Percentiles rank a stretch among this genome's conserved stretches.
phyloP scores from a whole-genome alignment of 208 protist species.

The Leishmania tarentolae region DNA sequence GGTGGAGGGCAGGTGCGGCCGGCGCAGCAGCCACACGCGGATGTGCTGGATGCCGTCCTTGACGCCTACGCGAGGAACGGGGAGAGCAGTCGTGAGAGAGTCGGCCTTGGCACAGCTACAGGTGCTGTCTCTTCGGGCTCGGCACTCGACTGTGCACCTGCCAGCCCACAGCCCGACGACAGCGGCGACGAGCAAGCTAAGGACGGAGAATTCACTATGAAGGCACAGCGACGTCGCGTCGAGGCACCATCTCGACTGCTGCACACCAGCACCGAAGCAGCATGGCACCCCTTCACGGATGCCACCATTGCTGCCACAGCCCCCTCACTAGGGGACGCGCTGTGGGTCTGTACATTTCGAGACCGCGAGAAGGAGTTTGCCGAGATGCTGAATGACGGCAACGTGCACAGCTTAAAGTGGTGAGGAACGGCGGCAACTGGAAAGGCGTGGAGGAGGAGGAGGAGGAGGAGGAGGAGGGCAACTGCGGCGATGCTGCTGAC shows the following conservation, averaged over 20 bases:
- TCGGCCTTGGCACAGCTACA: not conserved
- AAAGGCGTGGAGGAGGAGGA: not conserved
- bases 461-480: not conserved
- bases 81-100: not conserved
- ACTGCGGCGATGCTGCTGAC: not conserved
- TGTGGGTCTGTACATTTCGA: constrained; percentile 61
- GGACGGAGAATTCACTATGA: not conserved
- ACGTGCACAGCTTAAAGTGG: constrained; percentile 81
- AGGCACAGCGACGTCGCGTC: not conserved
- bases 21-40: constrained; percentile 18
- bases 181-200: not conserved
- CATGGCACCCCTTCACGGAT: constrained; percentile 29
- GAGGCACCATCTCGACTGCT: not conserved
- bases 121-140: not conserved
- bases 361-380: constrained; percentile 85
- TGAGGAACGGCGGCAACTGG: constrained; percentile 11
- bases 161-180: not conserved
- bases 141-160: not conserved
- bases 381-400: constrained; percentile 52
- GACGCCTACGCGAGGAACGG: constrained; percentile 11
- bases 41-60: constrained; percentile 21
- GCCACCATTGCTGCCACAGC: constrained; percentile 30
- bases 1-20: constrained; percentile 94
- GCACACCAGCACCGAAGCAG: not conserved
- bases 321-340: constrained; percentile 27